Evolutionary conservation across 768 basidiomycete species (phyloP).

Genomic region (Serendipita sp.): DNA sequence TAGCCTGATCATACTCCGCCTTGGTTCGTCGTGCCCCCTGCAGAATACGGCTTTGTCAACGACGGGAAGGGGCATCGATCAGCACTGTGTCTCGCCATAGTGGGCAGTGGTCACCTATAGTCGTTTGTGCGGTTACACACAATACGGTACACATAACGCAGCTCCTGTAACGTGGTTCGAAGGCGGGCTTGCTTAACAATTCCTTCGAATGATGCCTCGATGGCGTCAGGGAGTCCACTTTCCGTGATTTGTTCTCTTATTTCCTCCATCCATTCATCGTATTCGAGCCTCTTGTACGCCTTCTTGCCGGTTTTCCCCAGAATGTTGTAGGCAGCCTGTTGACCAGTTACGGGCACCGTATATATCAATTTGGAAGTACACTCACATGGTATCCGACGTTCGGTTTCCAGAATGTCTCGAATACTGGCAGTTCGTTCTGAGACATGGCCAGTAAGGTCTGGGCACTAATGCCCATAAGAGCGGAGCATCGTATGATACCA

Average conservation of each 20-base stretch:
- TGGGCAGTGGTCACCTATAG: background rate
- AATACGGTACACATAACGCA: background rate
- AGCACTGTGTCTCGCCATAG: background rate
- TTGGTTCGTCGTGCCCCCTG: background rate
- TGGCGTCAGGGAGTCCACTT: background rate
- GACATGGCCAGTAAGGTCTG: background rate
- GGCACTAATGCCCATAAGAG: background rate
- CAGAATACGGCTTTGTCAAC: background rate
- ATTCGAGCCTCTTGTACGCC: background rate
- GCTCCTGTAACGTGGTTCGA: background rate
- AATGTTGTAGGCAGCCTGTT: background rate
- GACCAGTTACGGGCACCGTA: background rate
- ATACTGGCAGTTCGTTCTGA: background rate
- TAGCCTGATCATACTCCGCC: background rate
- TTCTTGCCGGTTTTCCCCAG: background rate
- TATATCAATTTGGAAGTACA: background rate
- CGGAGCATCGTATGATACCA: background rate
- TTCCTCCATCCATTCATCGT: background rate
- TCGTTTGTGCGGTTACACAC: background rate
- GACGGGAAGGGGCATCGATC: background rate
- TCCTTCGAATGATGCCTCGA: background rate
- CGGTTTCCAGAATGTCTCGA: background rate
- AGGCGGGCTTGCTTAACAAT: background rate
- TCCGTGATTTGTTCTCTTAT: background rate
- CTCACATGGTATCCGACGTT: background rate